Evolutionary conservation across 129 eudicot species (phyloP).

Genomic region (Deinandra increscens): DNA sequence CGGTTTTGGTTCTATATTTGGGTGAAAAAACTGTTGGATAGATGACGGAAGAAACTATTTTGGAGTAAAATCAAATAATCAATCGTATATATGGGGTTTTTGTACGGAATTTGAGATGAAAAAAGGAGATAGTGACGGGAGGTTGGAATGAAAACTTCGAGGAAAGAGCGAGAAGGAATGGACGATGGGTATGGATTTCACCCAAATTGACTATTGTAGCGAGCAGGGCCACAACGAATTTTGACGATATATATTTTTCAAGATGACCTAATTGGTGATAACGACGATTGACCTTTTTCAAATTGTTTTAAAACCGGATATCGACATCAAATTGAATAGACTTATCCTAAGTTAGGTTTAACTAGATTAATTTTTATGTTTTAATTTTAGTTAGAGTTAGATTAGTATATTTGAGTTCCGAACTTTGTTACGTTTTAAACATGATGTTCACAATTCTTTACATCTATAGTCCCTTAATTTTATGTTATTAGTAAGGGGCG

Average conservation of each 20-base stretch:
- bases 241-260: no score
- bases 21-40: background rate
- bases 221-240: background rate
- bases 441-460: no score
- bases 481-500: no score
- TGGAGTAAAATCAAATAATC: background rate
- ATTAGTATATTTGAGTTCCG: no score
- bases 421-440: no score
- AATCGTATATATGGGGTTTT: conserved; percentile 16
- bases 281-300: background rate
- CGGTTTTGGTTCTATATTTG: background rate
- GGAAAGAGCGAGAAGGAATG: background rate
- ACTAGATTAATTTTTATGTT: no score
- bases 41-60: background rate
- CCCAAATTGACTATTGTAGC: background rate
- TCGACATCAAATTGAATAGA: no score
- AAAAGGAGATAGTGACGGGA: conserved; percentile 7
- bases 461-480: no score
- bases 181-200: background rate
- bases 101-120: background rate
- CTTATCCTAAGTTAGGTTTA: no score
- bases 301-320: no score
- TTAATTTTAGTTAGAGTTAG: no score
- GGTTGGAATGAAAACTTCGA: background rate
- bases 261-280: background rate